Evolutionary conservation across 2,329 filamentous ascomycete species (phyloP), one percentile per base, ranked within the genome.

Genomic region (Neoscytalidium dimidiatum): DNA sequence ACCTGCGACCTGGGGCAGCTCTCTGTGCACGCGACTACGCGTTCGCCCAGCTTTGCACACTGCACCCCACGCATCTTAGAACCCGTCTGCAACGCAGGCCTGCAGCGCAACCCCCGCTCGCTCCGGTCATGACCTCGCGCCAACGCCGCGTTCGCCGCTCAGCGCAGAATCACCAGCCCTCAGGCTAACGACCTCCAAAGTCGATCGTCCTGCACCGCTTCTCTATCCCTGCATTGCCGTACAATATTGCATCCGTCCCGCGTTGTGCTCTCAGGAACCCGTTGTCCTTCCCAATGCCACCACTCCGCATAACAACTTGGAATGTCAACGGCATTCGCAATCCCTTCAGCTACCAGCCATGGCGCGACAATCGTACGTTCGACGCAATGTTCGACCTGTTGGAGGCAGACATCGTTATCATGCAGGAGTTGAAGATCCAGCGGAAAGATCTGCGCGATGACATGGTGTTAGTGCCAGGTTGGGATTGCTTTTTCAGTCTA

Each of bases 391-490:
- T 99, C 78, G 92, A 97, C 70, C 91, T 90, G 48, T 85, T 99
- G 6, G 91, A 95, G 75, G 89, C 94, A 62, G 95, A 99, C 76
- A 95, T 99, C 68, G 88, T 98, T 19, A 85, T 97, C 66, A 93
- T 98, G 82, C 95, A 99, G 77, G 95, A 98, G 78, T 89, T 92
- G 48, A 99, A 98, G 79, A 97, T 98, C 44, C 95, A 98, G 74
- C 86, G 90, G 65, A 97, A 97, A 75, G 94, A 97, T 70, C 82
- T 99, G 1, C 85, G 84, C 44, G 95, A 98, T 83, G 95, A 98
- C 71, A 98, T 98, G 92, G 94, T 98, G 9, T 82, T 98, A 35
- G 88, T 98, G 0, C 88, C 92, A 0, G 95, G 95, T 13, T 99
- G 94, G 94, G 95, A 99, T 75, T 94, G 94, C 69, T 97, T 90